These are phyloP conservation scores for Sarcodon sp. DNA, from an alignment of 768 basidiomycete genomes.

Conservation along the genomic window DNA sequence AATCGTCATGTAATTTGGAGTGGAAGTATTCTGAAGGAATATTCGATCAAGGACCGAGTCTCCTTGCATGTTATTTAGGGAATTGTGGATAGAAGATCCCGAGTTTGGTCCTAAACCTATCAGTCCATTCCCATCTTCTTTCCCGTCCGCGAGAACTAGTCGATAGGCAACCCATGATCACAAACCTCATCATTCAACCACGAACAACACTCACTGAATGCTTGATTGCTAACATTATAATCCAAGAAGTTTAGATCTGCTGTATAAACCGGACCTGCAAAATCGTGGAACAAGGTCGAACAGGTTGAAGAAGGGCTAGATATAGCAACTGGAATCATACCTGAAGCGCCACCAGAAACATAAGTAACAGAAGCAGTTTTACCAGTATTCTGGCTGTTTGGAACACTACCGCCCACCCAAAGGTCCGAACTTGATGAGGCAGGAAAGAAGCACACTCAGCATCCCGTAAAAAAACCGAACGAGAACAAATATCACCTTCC, in stretches of 20 bases:
- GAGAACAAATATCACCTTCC: not conserved
- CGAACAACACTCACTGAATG: constrained; percentile 11
- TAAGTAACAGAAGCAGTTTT: constrained; percentile 11
- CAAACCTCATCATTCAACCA: too few species aligned
- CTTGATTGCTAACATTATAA: constrained; percentile 14
- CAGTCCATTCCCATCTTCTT: constrained; percentile 12
- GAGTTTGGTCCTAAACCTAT: constrained; percentile 20
- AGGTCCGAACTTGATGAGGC: constrained; percentile 14
- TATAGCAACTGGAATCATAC: constrained; percentile 5
- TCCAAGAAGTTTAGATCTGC: constrained; percentile 14
- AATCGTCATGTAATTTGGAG: constrained; percentile 19
- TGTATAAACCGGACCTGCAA: constrained; percentile 12
- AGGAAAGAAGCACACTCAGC: not conserved
- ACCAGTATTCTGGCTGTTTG: constrained; percentile 9
- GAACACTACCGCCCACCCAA: constrained; percentile 15
- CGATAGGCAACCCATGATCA: constrained; percentile 1
- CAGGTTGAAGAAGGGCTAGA: too few species aligned
- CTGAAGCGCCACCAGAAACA: constrained; percentile 11
- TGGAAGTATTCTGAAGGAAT: constrained; percentile 15
- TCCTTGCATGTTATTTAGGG: constrained; percentile 10
- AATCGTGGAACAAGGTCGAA: too few species aligned
- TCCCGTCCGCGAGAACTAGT: constrained; percentile 5
- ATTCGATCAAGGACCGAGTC: constrained; percentile 18
- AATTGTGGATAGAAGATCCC: constrained; percentile 10
- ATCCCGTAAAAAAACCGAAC: not conserved